Percentiles rank a stretch among this genome's conserved stretches.
phyloP scores from a whole-genome alignment of 192 early-diverging fungal genomes.

The Chytriomyces hyalinus region DNA sequence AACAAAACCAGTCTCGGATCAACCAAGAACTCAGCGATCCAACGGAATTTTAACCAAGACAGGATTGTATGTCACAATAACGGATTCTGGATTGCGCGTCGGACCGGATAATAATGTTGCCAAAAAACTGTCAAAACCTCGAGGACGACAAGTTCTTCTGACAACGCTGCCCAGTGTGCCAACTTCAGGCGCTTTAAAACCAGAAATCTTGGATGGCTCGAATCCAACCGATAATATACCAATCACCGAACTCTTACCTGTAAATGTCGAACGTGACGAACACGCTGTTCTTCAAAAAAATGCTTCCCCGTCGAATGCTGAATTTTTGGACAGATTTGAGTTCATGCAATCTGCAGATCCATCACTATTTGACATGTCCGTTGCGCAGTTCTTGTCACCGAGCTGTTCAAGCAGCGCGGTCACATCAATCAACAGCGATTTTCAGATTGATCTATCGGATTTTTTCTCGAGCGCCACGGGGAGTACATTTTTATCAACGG shows the following conservation, averaged over 20 bases:
- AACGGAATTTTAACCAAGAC: slow-evolving; percentile 22
- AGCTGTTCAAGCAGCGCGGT: background rate
- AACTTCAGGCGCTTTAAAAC: background rate
- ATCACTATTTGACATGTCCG: background rate
- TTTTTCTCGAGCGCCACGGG: background rate
- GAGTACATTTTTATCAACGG: no score
- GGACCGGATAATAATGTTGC: background rate
- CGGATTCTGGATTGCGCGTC: slow-evolving; percentile 13
- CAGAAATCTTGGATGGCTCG: background rate
- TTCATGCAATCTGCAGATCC: background rate
- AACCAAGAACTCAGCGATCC: background rate
- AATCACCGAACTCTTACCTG: background rate
- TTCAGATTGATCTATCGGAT: background rate
- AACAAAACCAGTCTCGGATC: background rate
- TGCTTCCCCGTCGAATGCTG: background rate
- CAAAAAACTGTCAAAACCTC: background rate
- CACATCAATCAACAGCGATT: background rate
- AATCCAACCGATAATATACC: background rate
- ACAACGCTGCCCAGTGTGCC: background rate
- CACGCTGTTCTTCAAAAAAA: background rate
- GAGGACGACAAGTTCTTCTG: no score
- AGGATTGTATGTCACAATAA: slow-evolving; percentile 29
- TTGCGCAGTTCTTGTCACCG: background rate
- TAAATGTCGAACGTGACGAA: background rate
- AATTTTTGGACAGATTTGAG: background rate